A percentile compares a stretch with the other conserved stretches of the same genome.
Evolutionary conservation across 1,139 yeast species (phyloP).

Genomic region (Schwanniomyces etchellsii): DNA sequence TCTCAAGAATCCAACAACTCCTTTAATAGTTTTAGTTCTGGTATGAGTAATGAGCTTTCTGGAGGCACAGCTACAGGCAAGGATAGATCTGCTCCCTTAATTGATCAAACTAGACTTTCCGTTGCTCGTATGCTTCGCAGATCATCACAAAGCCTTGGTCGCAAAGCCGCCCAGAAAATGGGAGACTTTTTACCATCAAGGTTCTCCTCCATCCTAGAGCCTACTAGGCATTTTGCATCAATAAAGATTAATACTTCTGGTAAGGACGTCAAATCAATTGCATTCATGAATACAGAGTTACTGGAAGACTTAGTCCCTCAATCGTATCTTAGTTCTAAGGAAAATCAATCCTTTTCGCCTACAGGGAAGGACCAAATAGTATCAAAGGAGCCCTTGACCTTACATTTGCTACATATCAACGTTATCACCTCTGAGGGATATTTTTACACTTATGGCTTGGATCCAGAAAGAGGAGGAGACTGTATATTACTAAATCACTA

Average conservation of each 20-base stretch:
- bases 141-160: conserved; percentile 52
- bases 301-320: conserved; percentile 34
- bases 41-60: conserved; percentile 22
- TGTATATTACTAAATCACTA: conserved; percentile 75
- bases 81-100: conserved; percentile 52
- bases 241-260: conserved; percentile 68
- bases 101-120: conserved; percentile 64
- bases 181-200: conserved; percentile 84
- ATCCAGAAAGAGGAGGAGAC: conserved; percentile 90
- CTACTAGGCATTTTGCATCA: conserved; percentile 91
- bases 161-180: conserved; percentile 83
- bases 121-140: conserved; percentile 64
- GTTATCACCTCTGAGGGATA: conserved; percentile 88
- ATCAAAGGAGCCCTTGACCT: conserved; percentile 31
- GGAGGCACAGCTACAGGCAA: conserved; percentile 3
- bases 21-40: conserved; percentile 31
- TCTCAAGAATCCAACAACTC: conserved; percentile 40
- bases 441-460: conserved; percentile 79
- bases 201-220: conserved; percentile 82
- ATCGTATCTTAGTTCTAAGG: conserved; percentile 19
- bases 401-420: conserved; percentile 56
- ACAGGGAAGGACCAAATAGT: conserved; percentile 8
- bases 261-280: conserved; percentile 60
- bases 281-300: conserved; percentile 47
- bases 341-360: conserved; percentile 10